phyloP scores from a whole-genome alignment of 495 filamentous ascomycete species.

The Aspergillus bridgeri region DNA sequence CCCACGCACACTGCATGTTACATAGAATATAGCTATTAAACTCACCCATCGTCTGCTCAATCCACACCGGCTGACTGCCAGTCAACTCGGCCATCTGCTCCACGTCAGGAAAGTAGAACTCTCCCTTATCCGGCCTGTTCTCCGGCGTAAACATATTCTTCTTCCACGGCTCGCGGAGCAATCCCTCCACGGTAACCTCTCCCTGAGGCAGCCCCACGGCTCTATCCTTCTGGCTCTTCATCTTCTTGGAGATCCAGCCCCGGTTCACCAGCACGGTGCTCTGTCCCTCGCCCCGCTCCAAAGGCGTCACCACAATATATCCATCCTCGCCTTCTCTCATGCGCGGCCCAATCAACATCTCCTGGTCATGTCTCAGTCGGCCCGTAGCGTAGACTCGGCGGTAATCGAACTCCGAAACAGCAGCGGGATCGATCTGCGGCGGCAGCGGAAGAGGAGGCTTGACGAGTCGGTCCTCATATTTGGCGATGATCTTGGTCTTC shows the following conservation, averaged over 20 bases:
- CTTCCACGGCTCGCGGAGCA: constrained; percentile 87
- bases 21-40: neutral
- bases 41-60: constrained; percentile 93
- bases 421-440: constrained; percentile 70
- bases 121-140: constrained; percentile 73
- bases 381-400: constrained; percentile 78
- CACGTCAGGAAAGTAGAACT: constrained; percentile 96
- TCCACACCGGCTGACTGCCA: constrained; percentile 85
- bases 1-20: constrained; percentile 7
- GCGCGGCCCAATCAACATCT: constrained; percentile 93
- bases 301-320: constrained; percentile 84
- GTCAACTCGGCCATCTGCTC: constrained; percentile 84
- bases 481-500: constrained; percentile 89
- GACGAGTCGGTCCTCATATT: constrained; percentile 84
- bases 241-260: constrained; percentile 81
- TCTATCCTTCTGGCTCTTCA: constrained; percentile 59
- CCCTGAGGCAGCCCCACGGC: constrained; percentile 57
- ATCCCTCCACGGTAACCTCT: constrained; percentile 72
- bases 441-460: constrained; percentile 85
- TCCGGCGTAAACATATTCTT: constrained; percentile 96
- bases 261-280: constrained; percentile 78
- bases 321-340: constrained; percentile 86
- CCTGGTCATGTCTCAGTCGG: constrained; percentile 75
- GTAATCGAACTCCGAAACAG: constrained; percentile 88
- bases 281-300: constrained; percentile 64